These are phyloP conservation scores for Chlorella sp. DNA, from an alignment of 139 green algal genomes.

Conservation along the genomic window DNA sequence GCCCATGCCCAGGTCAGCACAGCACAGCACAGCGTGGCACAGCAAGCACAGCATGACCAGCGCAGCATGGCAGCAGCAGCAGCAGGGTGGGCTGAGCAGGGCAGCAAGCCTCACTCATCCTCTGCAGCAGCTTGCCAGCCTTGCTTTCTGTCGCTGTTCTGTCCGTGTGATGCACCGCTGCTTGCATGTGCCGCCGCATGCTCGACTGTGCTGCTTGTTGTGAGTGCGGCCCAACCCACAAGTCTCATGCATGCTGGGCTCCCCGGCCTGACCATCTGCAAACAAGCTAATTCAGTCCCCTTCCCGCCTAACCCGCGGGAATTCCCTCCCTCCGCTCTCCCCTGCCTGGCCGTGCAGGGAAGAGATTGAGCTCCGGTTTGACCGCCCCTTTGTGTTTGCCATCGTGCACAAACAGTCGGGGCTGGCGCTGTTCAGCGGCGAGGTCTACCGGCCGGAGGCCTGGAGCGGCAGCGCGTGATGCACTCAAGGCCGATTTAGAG, in stretches of 20 bases:
- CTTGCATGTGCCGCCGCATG: background rate
- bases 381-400: constrained; percentile 48
- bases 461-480: constrained; percentile 2
- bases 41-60: too few species aligned
- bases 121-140: background rate
- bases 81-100: too few species aligned
- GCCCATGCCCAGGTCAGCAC: background rate
- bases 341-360: background rate
- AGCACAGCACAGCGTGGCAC: background rate
- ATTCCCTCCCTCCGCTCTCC: background rate
- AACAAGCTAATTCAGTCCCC: too few species aligned
- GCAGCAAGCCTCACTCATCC: background rate
- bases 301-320: too few species aligned
- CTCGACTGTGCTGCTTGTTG: background rate
- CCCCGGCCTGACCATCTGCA: too few species aligned
- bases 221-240: background rate
- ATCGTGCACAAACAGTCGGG: constrained; percentile 34
- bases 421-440: constrained; percentile 38
- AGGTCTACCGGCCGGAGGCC: constrained; percentile 39
- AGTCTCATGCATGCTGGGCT: too few species aligned
- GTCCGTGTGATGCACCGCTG: too few species aligned
- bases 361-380: constrained; percentile 39
- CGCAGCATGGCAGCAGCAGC: background rate
- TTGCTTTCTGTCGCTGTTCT: background rate
- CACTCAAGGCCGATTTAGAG: background rate